Evolutionary conservation across 768 basidiomycete species (phyloP).

Genomic region (Heimioporus sp.): DNA sequence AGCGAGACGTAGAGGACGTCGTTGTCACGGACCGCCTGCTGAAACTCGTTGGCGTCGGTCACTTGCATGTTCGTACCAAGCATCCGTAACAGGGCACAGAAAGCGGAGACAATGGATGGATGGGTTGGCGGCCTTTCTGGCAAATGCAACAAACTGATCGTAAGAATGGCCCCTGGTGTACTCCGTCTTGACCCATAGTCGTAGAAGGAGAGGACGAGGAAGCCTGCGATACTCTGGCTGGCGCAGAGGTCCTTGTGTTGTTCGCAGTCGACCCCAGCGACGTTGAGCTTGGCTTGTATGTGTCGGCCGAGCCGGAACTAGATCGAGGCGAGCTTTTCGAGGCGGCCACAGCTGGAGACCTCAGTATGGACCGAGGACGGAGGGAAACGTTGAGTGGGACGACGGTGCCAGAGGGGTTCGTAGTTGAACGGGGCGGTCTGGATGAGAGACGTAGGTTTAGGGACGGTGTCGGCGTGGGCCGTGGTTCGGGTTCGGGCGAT

Average conservation of each 20-base stretch:
- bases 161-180: constrained; percentile 74
- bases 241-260: constrained; percentile 65
- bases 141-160: too few species aligned
- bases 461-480: constrained; percentile 16
- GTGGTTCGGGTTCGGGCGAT: background rate
- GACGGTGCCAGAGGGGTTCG: constrained; percentile 27
- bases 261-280: constrained; percentile 83
- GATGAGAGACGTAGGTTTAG: constrained; percentile 7
- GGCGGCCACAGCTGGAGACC: too few species aligned
- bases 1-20: constrained; percentile 48
- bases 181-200: constrained; percentile 63
- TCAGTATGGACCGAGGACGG: background rate
- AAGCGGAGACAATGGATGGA: constrained; percentile 38
- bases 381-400: constrained; percentile 13
- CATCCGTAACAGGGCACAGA: too few species aligned
- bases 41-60: constrained; percentile 17
- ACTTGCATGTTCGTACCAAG: too few species aligned
- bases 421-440: constrained; percentile 10
- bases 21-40: constrained; percentile 9
- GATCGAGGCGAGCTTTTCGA: too few species aligned
- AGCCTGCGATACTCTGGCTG: constrained; percentile 67
- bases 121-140: constrained; percentile 71
- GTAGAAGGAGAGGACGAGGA: constrained; percentile 79
- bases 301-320: too few species aligned
- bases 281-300: too few species aligned